Conservation (phyloP, 1,139 yeast genomes). For the Kurtzmaniella natalensis region DNA sequence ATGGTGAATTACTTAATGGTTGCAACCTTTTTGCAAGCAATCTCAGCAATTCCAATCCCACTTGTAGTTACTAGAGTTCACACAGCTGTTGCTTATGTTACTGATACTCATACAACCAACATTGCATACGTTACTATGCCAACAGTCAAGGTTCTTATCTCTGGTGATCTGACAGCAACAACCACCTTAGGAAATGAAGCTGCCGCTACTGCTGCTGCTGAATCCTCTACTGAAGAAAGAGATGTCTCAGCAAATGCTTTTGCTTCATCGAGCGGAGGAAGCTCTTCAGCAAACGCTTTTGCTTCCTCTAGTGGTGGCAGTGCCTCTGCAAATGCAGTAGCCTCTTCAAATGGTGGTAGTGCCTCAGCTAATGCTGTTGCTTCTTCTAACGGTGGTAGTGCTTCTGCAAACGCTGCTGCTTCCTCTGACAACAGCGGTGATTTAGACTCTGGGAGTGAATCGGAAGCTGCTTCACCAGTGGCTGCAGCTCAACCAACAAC, state of each 20-base stretch:
- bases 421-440: conserved; percentile 27
- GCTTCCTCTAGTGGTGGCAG: too few species aligned
- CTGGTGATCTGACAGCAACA: conserved; percentile 59
- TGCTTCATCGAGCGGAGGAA: conserved; percentile 1
- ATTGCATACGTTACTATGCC: conserved; percentile 61
- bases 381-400: conserved; percentile 14
- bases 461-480: too few species aligned
- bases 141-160: conserved; percentile 62
- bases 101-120: conserved; percentile 52
- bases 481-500: conserved; percentile 8
- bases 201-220: conserved; percentile 30
- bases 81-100: conserved; percentile 59
- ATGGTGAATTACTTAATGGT: too few species aligned
- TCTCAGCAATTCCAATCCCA: conserved; percentile 32
- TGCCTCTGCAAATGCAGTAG: too few species aligned
- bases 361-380: conserved; percentile 9
- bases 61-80: conserved; percentile 54
- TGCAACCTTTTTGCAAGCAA: conserved; percentile 17
- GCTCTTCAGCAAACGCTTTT: too few species aligned
- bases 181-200: conserved; percentile 49
- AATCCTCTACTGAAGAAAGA: conserved; percentile 30
- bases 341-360: conserved; percentile 15
- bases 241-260: too few species aligned
- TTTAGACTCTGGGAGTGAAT: conserved; percentile 28
- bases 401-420: conserved; percentile 10